Base-by-base conservation (phyloP, 345 rosid species). In the Acer yangbiense region DNA sequence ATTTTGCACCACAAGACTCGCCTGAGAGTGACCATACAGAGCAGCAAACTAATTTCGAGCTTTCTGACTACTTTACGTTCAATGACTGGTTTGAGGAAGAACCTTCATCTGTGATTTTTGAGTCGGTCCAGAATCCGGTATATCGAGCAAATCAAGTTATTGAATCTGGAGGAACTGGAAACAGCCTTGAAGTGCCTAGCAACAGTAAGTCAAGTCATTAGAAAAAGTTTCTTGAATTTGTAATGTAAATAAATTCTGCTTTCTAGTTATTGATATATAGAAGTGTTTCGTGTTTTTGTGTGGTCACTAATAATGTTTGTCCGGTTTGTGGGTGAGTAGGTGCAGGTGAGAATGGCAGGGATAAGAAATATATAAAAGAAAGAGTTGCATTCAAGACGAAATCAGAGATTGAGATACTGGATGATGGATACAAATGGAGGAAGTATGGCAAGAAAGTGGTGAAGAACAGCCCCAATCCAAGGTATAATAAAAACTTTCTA, bases 401-500 rank as follows among this genome's bases (percentile, higher is more conserved):
- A 78, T 91, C 99, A 0, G 97, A 89, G 16, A 84, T 94, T 11
- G 99, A 96, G 79, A 86, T 92, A 76, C 85, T 96, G 23, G 94
- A 91, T 69, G 99, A 96, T 43, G 99, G 99, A 1, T 96, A 73
- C 88, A 96, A 80, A 82, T 96, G 99, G 99, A 90, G 98, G 80
- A 96, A 96, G 78, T 96, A 96, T 71, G 99, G 99, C 41, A 96
- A 94, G 91, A 96, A 96, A 85, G 91, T 89, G 97, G 98, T 96
- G 52, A 96, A 94, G 83, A 88, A 92, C 86, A 94, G 94, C 80
- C 93, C 97, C 3, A 85, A 96, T 69, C 99, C 98, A 9, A 96
- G 99, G 99, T 95, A 84, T 21, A 6, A 2, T 12, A 44, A 9
- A 76, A 60, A 18, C 7, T 74, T 74, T 48, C 65, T 48, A 50